Evolutionary conservation across 1,284 basidiomycete species (phyloP), one percentile per base, ranked within the genome.

Genomic region (Pterula multifida): DNA sequence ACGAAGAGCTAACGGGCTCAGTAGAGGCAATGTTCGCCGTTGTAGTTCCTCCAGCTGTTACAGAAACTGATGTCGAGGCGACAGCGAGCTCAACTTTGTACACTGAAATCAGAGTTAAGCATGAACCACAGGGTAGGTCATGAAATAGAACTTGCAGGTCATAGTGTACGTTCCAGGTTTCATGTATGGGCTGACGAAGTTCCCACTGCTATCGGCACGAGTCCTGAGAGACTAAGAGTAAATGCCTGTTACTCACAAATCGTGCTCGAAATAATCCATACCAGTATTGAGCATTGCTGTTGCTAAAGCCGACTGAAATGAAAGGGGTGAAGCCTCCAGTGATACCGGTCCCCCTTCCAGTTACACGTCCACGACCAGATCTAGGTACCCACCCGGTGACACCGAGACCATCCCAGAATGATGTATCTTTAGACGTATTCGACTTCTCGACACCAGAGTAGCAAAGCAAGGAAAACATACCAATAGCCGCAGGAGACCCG

Each of bases 101-200:
- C 22, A 68, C 63, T 65, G 47, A 11, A 35, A 23, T 3, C 22
- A 22, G 42, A 11, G 13, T 32, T 45, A 24, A n/a, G 12, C 45
- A n/a, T 15, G 11, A 25, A 13, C 36, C 11, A 25, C 9, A 1
- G 3, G 2, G 15, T 21, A 15, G 26, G 21, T 13, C 25, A 24
- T 23, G 22, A 21, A 12, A 15, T 35, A 36, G 28, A 22, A 52
- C 61, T 47, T 44, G 65, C 65, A 53, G 11, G 66, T 68, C 65
- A 67, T 65, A 0, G 65, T 69, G 53, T 69, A 70, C 0, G 67
- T 69, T 21, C 68, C 68, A 19, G 68, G 66, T 50, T 68, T 69
- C 66, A 70, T 69, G 46, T 59, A 61, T n/a, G 68, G 67, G 23
- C 58, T 63, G n/a, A 61, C 60, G 55, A 63, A 70, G 13, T 58